Base-by-base conservation (phyloP, 768 basidiomycete species). In the Lactifluus piperatus region DNA sequence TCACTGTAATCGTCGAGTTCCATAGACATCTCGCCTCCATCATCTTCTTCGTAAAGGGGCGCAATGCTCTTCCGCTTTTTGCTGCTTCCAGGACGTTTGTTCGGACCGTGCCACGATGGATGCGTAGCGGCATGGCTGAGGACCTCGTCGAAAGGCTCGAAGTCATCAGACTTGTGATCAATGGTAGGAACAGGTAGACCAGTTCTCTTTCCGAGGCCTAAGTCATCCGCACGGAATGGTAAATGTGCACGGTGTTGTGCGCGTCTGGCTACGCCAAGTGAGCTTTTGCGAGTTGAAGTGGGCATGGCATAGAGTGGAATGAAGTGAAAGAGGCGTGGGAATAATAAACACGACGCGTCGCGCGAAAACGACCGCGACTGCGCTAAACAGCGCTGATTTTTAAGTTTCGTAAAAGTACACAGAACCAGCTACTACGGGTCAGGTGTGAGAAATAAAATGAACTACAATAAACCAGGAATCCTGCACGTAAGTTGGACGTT, bases 101-200 rank as follows among this genome's bases (percentile, higher is more conserved):
- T 72, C 65, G 81, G 81, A 20, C 79, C 75, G 45, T 73, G 75
- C 20, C 83, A 84, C 2, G 83, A 86, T 5, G 83, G 78, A n/a
- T 81, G 75, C 50, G 78, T 78, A 71, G 86, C 85, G 2, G 79
- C 86, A 66, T 87, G 85, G 51, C 79, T 77, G 47, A 91, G 77
- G 53, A 91, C 68, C 66, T 88, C 79, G 56, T 86, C 86, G 69
- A 91, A 91, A 0, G 83, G 85, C 69, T 91, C 88, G 68, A 91
- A 90, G 29, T 87, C 89, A 70, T 90, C 89, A 26, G 86, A 86
- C 68, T 81, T 82, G 64, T 82, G 83, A 61, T 85, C 81, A 56
- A 90, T 81, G 66, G 81, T 79, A 39, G 73, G 78, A 14, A 91
- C 83, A 0, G 81, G 76, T 54, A 89, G 77, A 5, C 89, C 89